Evolutionary conservation across 768 basidiomycete species (phyloP), one percentile per base, ranked within the genome.

Genomic region (Psilocybe azurescens): DNA sequence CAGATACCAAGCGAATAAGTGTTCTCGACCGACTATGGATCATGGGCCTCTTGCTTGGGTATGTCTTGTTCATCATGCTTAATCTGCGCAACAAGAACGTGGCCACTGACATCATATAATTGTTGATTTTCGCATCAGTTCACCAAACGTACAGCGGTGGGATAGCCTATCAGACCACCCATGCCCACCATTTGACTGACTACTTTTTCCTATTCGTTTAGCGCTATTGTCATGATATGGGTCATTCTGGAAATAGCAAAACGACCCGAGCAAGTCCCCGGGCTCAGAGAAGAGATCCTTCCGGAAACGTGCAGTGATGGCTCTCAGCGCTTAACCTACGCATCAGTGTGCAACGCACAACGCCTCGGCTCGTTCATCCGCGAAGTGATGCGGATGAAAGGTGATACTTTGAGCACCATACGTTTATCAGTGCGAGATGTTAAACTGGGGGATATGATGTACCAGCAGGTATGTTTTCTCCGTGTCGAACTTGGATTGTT

Each of bases 331-430:
- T 39, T 58, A 39, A 58, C 57, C 24, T 50, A 50, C 38, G 57
- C 57, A 20, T 58, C 57, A 18, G 16, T 58, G 9, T 48, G 48
- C 30, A 58, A 58, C 16, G 57, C 57, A 0, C 48, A 58, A 29
- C 57, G 46, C 49, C 48, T 58, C 9, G 57, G 51, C 48, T 58
- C 57, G 9, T 58, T 58, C 48, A 51, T 58, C n/a, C 47, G 57
- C 4, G 57, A 58, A 30, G 57, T 58, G n/a, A 33, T 58, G 33
- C 57, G 57, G 0, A 58, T 51, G 47, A 58, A 58, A 50, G 57
- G 57, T 1, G 57, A 58, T 18, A 50, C 48, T 13, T 32, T 58
- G 8, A 48, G 29, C n/a, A 33, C 48, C 33, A 13, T 58, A 2
- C 57, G 57, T 2, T 36, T 49, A 6, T 20, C 57, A 28, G 36